Base-by-base conservation (phyloP, 352 stramenopile genomes). In the Phytopythium kandeliae region DNA sequence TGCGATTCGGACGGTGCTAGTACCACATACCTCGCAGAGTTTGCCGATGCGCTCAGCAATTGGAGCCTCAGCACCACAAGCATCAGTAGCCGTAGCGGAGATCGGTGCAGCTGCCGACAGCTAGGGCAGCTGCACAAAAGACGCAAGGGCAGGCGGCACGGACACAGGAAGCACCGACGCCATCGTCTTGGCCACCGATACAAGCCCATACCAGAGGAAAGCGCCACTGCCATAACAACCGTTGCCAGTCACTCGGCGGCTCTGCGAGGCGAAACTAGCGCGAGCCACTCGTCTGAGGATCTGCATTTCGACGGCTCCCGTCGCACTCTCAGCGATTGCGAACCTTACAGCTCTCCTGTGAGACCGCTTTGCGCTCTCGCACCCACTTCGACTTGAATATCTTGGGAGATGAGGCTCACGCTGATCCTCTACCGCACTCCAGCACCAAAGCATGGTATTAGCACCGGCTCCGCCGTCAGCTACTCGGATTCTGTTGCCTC, bases 161-260 rank as follows among this genome's bases (percentile, higher is more conserved):
- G 37, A 4, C 25, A 25, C 11, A 35, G 15, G 3, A 37, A 24
- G 31, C 48, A 31, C n/a, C 22, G 37, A 7, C 55, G 62, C 13
- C 62, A 65, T 28, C 65, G 62, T 21, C 70, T 69, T 48, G 62
- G 55, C 6, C 62, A 54, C 21, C 65, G 68, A 28, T 71, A 74
- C 55, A 57, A 56, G 19, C 51, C 58, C 33, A 74, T 68, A 8
- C 62, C 62, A 11, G 63, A 71, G 40, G 65, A 74, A 40, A 71
- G 63, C 21, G 48, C 64, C 17, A 33, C 22, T 4, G 24, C 33
- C 3, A 30, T 17, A n/a, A 50, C 71, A 5, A 74, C 65, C 1
- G 54, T 53, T 38, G 71, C n/a, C n/a, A n/a, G n/a, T n/a, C n/a
- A n/a, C n/a, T n/a, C n/a, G 66, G 22, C 45, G 71, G 21, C 33